phyloP scores from a whole-genome alignment of 2,329 filamentous ascomycete species.

The Aspergillus flavus region DNA sequence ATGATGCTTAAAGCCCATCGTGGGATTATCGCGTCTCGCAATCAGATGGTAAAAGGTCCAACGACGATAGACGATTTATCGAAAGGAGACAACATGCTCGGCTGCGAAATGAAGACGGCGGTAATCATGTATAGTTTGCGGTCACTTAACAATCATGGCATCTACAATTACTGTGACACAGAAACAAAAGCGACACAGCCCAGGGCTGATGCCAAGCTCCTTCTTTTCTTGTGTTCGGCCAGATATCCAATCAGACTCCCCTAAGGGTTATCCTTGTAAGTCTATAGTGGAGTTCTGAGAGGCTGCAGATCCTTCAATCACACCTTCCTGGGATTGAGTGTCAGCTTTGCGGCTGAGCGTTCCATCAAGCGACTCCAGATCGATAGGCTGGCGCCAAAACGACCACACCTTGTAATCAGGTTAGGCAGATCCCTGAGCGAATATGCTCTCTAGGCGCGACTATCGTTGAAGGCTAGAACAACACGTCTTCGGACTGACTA shows the following conservation, averaged over 20 bases:
- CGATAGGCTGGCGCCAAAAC: neutral
- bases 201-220: neutral
- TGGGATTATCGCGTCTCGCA: neutral
- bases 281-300: neutral
- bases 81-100: neutral
- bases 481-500: neutral
- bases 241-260: neutral
- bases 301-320: neutral
- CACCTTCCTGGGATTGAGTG: neutral
- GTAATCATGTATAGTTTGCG: neutral
- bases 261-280: no score
- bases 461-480: neutral
- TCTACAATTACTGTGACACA: neutral
- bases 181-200: neutral
- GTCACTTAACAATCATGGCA: neutral
- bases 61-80: neutral
- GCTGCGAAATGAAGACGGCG: neutral
- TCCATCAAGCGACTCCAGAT: neutral
- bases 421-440: neutral
- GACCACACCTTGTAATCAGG: neutral
- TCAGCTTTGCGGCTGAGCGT: neutral
- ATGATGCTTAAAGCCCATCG: neutral
- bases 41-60: neutral
- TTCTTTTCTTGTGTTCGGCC: neutral
- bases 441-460: neutral